Conservation (phyloP, 306 rosid genomes). For the Rosa persica region DNA sequence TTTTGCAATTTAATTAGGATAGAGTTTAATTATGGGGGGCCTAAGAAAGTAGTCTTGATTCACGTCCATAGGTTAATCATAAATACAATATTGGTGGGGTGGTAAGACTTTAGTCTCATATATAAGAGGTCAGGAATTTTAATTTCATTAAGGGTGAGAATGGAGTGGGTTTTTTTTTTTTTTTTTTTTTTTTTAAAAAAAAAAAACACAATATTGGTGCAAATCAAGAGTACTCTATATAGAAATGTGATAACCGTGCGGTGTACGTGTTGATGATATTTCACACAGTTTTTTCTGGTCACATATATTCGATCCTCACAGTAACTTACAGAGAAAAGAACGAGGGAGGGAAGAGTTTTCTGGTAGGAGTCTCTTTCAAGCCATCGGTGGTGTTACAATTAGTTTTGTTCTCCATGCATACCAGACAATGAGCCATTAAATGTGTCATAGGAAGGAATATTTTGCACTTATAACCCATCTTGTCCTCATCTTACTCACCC, state of each 20-base stretch:
- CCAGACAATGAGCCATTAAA: conserved; percentile 17
- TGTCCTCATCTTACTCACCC: conserved; percentile 36
- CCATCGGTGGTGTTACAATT: conserved; percentile 32
- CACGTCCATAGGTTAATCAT: neutral
- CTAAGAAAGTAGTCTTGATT: neutral
- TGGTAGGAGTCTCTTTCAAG: conserved; percentile 43
- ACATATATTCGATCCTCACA: neutral
- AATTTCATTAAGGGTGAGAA: too few species aligned
- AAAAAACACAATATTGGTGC: neutral
- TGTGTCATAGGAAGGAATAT: conserved; percentile 39
- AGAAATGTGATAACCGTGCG: neutral
- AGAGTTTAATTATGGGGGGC: too few species aligned
- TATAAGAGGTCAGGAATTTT: too few species aligned
- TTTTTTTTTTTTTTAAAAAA: too few species aligned
- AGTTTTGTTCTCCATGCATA: conserved; percentile 35
- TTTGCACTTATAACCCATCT: conserved; percentile 39
- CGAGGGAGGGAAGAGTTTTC: conserved; percentile 8
- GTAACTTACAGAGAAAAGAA: neutral
- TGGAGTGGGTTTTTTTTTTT: too few species aligned
- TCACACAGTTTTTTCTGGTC: neutral
- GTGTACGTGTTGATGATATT: neutral
- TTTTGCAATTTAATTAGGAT: too few species aligned
- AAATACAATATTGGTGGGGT: neutral
- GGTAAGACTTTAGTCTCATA: too few species aligned
- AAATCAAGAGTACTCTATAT: neutral